phyloP scores from a whole-genome alignment of 75 land plant species.

The Sequoiadendron giganteum region DNA sequence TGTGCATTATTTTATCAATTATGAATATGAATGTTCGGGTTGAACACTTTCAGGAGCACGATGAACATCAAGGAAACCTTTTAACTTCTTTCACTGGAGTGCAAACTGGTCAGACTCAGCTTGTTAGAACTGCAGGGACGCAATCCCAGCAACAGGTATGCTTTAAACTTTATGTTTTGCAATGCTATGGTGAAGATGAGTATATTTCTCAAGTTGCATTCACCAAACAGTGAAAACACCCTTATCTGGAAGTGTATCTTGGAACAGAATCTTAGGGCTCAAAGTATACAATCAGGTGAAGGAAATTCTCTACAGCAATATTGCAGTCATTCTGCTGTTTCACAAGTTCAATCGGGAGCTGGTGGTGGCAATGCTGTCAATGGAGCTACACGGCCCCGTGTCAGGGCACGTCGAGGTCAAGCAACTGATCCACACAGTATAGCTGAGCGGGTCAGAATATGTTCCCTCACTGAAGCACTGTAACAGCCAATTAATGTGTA shows the following conservation, averaged over 20 bases:
- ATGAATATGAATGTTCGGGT: neutral
- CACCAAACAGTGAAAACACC: neutral
- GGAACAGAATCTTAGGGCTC: constrained; percentile 7
- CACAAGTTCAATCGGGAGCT: constrained; percentile 18
- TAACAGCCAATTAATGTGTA: constrained; percentile 16
- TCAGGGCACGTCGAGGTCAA: constrained; percentile 60
- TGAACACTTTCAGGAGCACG: constrained; percentile 20
- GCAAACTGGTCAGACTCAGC: constrained; percentile 6
- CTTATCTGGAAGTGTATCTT: neutral
- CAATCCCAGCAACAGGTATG: constrained; percentile 20
- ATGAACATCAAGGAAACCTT: constrained; percentile 13
- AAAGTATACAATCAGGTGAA: constrained; percentile 15
- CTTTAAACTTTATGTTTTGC: neutral
- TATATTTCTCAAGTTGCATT: neutral
- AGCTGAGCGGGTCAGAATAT: constrained; percentile 53
- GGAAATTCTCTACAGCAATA: constrained; percentile 11
- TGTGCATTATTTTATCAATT: neutral
- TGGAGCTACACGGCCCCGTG: constrained; percentile 31
- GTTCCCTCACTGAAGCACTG: constrained; percentile 11
- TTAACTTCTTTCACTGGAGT: constrained; percentile 16
- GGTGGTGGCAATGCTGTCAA: constrained; percentile 13
- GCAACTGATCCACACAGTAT: constrained; percentile 71
- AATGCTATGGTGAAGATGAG: neutral
- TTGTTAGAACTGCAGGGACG: neutral
- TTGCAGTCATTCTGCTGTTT: constrained; percentile 7